Evolutionary conservation across 179 eudicot genomes (phyloP), one percentile per base, ranked within the genome.

Genomic region (Actinidia arguta): DNA sequence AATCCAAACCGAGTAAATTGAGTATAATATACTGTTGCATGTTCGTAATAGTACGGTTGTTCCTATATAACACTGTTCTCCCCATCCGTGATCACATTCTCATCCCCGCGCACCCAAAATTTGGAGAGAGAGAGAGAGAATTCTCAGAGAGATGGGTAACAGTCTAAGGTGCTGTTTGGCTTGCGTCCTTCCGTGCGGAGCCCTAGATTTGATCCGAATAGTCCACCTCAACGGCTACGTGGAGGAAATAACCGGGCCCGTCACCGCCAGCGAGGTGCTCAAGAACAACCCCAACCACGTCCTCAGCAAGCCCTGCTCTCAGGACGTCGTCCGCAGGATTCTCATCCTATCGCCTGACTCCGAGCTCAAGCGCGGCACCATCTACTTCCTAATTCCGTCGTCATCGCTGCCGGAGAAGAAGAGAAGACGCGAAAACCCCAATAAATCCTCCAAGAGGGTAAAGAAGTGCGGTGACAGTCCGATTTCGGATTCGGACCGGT

Each of bases 161-260:
- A 93, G 91, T 87, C 68, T 95, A 75, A 88, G 98, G 85, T 94
- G 99, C 63, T 93, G 98, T 87, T 90, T 95, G 84, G 97, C 97
- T 5, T 95, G 99, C 76, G 91, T 95, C 50, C 89, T 95, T 36
- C 99, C 99, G 4, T 95, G 98, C 79, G 99, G 99, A 73, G 95
- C 99, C 31, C 87, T 95, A 47, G 99, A 95, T 51, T 81, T 95
- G 85, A 92, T 95, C 87, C 89, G 98, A 1, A 91, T 95, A 69
- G 97, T 95, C 9, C 99, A 95, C 81, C 75, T 91, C 31, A 93
- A 91, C 75, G 99, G 99, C 54, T 71, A 88, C 86, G 93, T 95
- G 0, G 97, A 95, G 52, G 99, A 94, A 46, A 85, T 94, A 48
- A 85, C 94, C 8, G 72, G 94, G 8, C 81, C 87, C 42, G 78